Evolutionary conservation across 75 land plant species (phyloP).

Genomic region (Cunninghamia lanceolata): DNA sequence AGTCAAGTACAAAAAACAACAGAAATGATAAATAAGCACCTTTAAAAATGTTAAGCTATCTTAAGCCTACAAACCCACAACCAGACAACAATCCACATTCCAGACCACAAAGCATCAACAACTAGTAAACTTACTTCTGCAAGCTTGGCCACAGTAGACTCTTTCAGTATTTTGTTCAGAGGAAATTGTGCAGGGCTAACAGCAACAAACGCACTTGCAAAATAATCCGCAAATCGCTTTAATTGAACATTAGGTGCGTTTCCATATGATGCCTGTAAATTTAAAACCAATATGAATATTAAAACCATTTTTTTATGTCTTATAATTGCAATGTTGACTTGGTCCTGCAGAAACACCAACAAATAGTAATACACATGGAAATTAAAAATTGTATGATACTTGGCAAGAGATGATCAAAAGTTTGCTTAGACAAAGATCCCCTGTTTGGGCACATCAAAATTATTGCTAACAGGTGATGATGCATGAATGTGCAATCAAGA

Average conservation of each 20-base stretch:
- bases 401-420: not conserved
- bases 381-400: not conserved
- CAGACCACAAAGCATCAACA: not conserved
- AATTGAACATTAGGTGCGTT: conserved; percentile 67
- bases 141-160: conserved; percentile 68
- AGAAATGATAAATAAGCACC: not conserved
- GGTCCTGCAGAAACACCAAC: not conserved
- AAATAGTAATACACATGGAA: not conserved
- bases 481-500: not conserved
- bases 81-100: not conserved
- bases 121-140: conserved; percentile 49
- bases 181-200: conserved; percentile 74
- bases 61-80: conserved; percentile 4
- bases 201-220: conserved; percentile 63
- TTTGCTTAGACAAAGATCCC: conserved; percentile 3
- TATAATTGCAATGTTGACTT: not conserved
- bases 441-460: not conserved
- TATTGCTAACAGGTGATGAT: not conserved
- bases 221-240: conserved; percentile 91
- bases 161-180: conserved; percentile 81
- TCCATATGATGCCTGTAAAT: conserved; percentile 60
- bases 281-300: not conserved
- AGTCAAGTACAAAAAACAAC: not conserved
- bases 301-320: not conserved
- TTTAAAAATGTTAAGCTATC: not conserved